These are phyloP conservation scores for Saksenaea vasiformis DNA, from an alignment of 371 early-diverging fungal species.

Conservation along the genomic window DNA sequence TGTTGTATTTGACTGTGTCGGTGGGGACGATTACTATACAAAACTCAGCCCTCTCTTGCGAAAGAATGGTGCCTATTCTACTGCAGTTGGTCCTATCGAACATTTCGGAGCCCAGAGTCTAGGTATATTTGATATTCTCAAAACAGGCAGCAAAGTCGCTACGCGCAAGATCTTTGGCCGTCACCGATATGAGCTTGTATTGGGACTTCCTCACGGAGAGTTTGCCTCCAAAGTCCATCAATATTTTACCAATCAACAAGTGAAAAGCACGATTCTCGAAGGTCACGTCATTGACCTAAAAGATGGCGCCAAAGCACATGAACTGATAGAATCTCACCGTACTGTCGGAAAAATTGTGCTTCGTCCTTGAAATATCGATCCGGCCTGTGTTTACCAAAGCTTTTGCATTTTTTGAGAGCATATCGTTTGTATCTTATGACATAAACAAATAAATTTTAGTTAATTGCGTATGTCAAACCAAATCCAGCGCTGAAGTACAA, in stretches of 20 bases:
- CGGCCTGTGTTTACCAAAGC: too few relatives aligned
- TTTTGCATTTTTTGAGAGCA: too few relatives aligned
- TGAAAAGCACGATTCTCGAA: conserved; percentile 15
- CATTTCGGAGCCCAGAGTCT: conserved; percentile 24
- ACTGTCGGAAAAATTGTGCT: conserved; percentile 59
- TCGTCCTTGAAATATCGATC: conserved; percentile 8
- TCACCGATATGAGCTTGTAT: conserved; percentile 11
- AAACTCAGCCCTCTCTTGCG: conserved; percentile 29
- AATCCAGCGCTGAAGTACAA: too few relatives aligned
- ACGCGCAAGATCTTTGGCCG: conserved; percentile 16
- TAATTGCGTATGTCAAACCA: too few relatives aligned
- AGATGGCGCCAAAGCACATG: conserved; percentile 46
- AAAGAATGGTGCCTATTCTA: conserved; percentile 37
- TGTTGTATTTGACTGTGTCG: conserved; percentile 53
- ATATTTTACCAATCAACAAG: conserved; percentile 1
- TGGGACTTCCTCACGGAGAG: conserved; percentile 8
- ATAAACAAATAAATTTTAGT: too few relatives aligned
- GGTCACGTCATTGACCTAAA: conserved; percentile 28
- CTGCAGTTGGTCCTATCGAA: conserved; percentile 46
- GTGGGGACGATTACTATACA: conserved; percentile 51
- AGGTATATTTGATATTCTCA: conserved; percentile 12
- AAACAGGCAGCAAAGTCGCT: conserved; percentile 2
- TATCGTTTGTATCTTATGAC: too few relatives aligned
- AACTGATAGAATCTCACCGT: conserved; percentile 38
- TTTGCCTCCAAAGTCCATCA: conserved; percentile 6